phyloP scores from a whole-genome alignment of 139 green algal genomes.

The Zygnema cylindricum region DNA sequence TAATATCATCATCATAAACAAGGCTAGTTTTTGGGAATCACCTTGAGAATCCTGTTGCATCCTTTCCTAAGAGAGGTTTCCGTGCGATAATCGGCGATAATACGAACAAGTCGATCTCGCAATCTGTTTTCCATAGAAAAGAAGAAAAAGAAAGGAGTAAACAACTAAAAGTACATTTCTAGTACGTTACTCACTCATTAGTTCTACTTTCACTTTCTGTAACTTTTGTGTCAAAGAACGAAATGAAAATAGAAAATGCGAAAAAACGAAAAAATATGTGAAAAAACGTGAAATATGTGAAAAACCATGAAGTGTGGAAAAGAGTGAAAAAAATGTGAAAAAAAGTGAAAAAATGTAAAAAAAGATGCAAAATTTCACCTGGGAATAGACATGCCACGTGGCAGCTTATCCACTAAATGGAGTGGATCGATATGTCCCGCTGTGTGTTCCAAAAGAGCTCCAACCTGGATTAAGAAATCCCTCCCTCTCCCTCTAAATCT shows the following conservation, averaged over 20 bases:
- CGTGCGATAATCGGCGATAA: conserved; percentile 90
- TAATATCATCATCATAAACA: too few relatives aligned
- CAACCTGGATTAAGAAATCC: conserved; percentile 57
- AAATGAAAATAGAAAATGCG: background rate
- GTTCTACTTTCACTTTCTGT: too few relatives aligned
- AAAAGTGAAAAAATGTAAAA: background rate
- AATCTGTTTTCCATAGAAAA: conserved; percentile 64
- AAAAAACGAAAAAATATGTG: too few relatives aligned
- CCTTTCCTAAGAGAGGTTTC: conserved; percentile 82
- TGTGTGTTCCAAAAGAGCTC: conserved; percentile 84
- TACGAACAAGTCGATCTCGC: conserved; percentile 78
- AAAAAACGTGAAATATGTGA: conserved; percentile 6
- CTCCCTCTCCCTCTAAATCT: too few relatives aligned
- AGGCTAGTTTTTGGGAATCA: too few relatives aligned
- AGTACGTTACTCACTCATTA: too few relatives aligned
- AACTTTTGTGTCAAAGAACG: background rate
- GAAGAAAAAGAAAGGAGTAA: too few relatives aligned
- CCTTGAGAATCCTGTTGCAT: conserved; percentile 87
- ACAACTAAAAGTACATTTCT: too few relatives aligned
- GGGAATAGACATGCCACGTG: conserved; percentile 77
- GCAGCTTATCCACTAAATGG: conserved; percentile 79
- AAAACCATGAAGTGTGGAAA: conserved; percentile 13
- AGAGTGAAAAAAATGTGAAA: too few relatives aligned
- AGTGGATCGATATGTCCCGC: conserved; percentile 86
- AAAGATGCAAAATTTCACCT: conserved; percentile 36